These are phyloP conservation scores for Chalciporus piperatus DNA, from an alignment of 768 basidiomycete species.

Conservation along the genomic window DNA sequence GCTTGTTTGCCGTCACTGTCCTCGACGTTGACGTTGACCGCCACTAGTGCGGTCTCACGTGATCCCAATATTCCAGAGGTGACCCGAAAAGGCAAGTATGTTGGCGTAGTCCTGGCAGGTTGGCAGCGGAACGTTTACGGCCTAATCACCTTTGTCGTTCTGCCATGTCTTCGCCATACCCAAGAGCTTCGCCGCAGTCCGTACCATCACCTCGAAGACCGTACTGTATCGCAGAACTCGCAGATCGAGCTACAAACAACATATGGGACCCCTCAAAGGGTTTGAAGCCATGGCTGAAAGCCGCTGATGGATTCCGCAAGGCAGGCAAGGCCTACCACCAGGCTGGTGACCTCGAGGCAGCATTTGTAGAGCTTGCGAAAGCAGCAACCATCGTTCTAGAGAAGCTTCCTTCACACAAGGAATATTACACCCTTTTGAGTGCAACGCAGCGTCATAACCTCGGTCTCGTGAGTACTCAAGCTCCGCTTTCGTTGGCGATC, in stretches of 20 bases:
- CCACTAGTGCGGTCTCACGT: not conserved
- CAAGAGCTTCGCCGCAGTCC: constrained; percentile 7
- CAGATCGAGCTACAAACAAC: constrained; percentile 53
- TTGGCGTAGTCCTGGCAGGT: constrained; percentile 1
- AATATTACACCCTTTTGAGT: constrained; percentile 57
- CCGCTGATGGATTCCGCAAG: constrained; percentile 60
- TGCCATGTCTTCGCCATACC: constrained; percentile 12
- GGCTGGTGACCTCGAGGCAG: constrained; percentile 60
- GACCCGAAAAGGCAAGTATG: constrained; percentile 8
- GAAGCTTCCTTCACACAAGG: constrained; percentile 69
- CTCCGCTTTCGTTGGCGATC: constrained; percentile 3
- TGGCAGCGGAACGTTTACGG: not conserved
- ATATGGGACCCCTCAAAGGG: constrained; percentile 56
- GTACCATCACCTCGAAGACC: constrained; percentile 38
- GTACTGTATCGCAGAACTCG: constrained; percentile 62
- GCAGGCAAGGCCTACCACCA: constrained; percentile 47
- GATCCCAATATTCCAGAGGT: not conserved
- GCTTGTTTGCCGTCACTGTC: constrained; percentile 11
- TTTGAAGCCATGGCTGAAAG: constrained; percentile 65
- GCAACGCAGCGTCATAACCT: constrained; percentile 63
- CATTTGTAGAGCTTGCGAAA: constrained; percentile 68
- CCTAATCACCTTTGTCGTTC: constrained; percentile 3
- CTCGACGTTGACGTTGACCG: not conserved
- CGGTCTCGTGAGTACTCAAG: constrained; percentile 52
- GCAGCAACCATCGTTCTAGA: constrained; percentile 79